A percentile compares a stretch with the other conserved stretches of the same genome.
These are phyloP conservation scores for Multifurca ochricompacta DNA, from an alignment of 768 basidiomycete species.

Conservation along the genomic window DNA sequence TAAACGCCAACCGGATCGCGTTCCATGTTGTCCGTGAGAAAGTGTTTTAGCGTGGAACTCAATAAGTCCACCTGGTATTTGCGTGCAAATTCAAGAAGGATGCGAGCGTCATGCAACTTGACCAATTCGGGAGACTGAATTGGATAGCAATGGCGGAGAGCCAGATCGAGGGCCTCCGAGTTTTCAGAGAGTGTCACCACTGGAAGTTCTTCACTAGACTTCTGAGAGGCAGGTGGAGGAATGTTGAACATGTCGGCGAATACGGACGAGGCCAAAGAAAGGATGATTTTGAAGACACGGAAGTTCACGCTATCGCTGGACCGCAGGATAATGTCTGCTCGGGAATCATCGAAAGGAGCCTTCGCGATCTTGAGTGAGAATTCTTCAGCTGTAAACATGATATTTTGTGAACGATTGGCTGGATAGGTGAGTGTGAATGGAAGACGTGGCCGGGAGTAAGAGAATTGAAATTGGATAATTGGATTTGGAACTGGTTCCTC, in stretches of 20 bases:
- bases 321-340: constrained; percentile 1
- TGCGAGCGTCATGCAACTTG: not conserved
- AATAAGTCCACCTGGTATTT: constrained; percentile 13
- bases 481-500: no score
- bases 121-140: not conserved
- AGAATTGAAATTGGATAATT: no score
- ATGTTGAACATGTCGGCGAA: constrained; percentile 14
- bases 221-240: not conserved
- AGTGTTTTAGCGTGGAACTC: not conserved
- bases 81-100: constrained; percentile 7
- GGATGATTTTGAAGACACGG: constrained; percentile 8
- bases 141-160: constrained; percentile 15
- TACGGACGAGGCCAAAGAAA: constrained; percentile 3
- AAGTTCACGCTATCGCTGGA: constrained; percentile 11
- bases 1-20: constrained; percentile 14
- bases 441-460: no score
- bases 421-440: no score
- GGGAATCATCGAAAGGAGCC: constrained; percentile 7
- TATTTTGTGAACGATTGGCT: no score
- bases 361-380: no score
- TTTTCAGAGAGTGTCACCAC: constrained; percentile 4
- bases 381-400: no score
- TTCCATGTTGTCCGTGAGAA: constrained; percentile 1
- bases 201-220: not conserved
- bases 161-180: constrained; percentile 2